Evolutionary conservation across 768 basidiomycete genomes (phyloP).

Genomic region (Trichaptum fuscoviolaceum): DNA sequence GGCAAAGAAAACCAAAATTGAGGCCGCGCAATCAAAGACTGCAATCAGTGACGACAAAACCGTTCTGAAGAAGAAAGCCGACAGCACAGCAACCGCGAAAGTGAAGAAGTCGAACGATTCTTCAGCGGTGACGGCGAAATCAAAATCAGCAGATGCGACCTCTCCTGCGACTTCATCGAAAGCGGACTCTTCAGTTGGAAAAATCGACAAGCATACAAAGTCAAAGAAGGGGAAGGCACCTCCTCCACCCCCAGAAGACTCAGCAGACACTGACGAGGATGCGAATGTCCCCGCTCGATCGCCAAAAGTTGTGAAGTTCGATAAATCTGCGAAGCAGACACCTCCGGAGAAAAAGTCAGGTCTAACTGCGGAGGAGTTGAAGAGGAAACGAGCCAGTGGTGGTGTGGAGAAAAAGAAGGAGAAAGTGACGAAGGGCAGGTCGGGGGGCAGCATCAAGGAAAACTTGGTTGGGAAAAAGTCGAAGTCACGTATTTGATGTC

Average conservation of each 20-base stretch:
- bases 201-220: neutral
- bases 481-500: conserved; percentile 4
- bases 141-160: neutral
- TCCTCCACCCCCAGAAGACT: conserved; percentile 1
- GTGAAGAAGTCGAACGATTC: neutral
- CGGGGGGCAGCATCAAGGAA: conserved; percentile 50
- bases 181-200: neutral
- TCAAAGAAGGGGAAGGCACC: conserved; percentile 5
- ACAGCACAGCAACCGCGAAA: neutral
- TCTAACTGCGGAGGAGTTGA: conserved; percentile 41
- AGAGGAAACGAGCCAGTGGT: conserved; percentile 43
- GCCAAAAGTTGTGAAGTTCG: conserved; percentile 5
- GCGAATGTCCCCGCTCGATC: conserved; percentile 11
- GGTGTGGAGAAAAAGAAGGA: conserved; percentile 57
- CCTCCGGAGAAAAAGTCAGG: conserved; percentile 10
- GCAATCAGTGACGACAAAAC: conserved; percentile 8
- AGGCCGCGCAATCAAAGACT: neutral
- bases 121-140: neutral
- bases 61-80: conserved; percentile 6
- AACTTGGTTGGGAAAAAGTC: conserved; percentile 50
- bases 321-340: neutral
- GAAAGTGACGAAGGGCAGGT: conserved; percentile 29
- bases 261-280: conserved; percentile 9
- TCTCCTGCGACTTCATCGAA: neutral
- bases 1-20: conserved; percentile 13